Percentiles rank a stretch among this genome's conserved stretches.
Conservation (phyloP, 1,139 yeast genomes). For the Magnusiomyces ingens region DNA sequence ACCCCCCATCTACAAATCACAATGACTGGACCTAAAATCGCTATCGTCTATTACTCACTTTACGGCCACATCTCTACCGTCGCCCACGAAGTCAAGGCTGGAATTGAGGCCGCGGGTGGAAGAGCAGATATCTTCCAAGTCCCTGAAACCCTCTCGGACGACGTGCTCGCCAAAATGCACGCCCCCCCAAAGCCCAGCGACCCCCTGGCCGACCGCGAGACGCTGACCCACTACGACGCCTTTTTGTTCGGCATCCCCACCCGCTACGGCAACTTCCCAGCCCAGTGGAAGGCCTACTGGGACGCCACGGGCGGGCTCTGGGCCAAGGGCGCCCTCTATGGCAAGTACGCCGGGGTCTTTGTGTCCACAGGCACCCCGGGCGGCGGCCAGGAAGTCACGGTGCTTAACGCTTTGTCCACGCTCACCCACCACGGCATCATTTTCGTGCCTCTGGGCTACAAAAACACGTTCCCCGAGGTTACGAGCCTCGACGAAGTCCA, state of each 20-base stretch:
- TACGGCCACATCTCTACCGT: constrained; percentile 70
- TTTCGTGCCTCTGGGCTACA: constrained; percentile 76
- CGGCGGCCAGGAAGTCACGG: constrained; percentile 77
- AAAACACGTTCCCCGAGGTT: constrained; percentile 50
- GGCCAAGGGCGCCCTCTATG: constrained; percentile 68
- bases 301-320: constrained; percentile 78
- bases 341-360: constrained; percentile 71
- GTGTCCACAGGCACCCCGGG: constrained; percentile 78
- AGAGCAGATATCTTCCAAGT: constrained; percentile 61
- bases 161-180: constrained; percentile 52
- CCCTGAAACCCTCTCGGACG: constrained; percentile 67
- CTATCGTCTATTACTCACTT: constrained; percentile 72
- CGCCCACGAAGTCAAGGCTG: constrained; percentile 64
- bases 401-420: constrained; percentile 56
- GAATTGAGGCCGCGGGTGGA: constrained; percentile 71
- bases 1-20: constrained; percentile 1
- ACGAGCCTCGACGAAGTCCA: constrained; percentile 62
- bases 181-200: constrained; percentile 58
- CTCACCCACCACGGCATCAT: constrained; percentile 75
- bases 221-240: constrained; percentile 60
- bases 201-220: constrained; percentile 62
- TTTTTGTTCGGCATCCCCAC: constrained; percentile 79
- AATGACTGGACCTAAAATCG: constrained; percentile 46
- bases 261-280: constrained; percentile 74
- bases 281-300: constrained; percentile 78